Base-by-base conservation (phyloP, 2,329 filamentous ascomycete species). In the Hymenoscyphus salicellus region DNA sequence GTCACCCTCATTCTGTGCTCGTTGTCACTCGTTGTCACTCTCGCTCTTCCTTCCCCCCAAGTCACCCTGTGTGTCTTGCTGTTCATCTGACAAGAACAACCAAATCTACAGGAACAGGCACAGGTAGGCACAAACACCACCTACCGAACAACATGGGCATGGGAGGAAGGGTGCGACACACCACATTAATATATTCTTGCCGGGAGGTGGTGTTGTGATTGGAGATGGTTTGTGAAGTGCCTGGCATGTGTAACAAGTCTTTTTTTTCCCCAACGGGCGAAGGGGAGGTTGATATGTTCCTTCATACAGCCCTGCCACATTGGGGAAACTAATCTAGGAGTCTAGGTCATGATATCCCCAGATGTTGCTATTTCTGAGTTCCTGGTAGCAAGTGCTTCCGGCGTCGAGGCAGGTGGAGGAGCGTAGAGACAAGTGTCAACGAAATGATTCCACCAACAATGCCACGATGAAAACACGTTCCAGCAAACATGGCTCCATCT, bases 211-310 rank as follows among this genome's bases (percentile, higher is more conserved):
- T 28, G n/a, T 20, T 20, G 57, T 59, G 36, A 38, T 38, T 38
- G 14, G 36, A 17, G 14, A 38, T 38, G 32, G 38, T 41, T 41
- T 60, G 58, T 60, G 58, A 28, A 60, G 58, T 28, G 58, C 41
- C 58, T 60, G 23, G 28, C 14, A 41, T 43, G 43, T 38, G 23
- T 28, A 38, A 59, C 43, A 49, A 49, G 43, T 23, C 43, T 11
- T 49, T 49, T 46, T 11, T 49, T 46, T 46, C n/a, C n/a, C n/a
- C 43, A 20, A n/a, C 43, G 43, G 16, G 16, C n/a, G 43, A 49
- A 7, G 43, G 43, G 7, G 20, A 49, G 46, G 10, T 26, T 49
- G 46, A 26, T 49, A 26, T 49, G 46, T 26, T 49, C 20, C 8
- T 26, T 8, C 46, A 49, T 23, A 49, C 46, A 23, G 46, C 23